phyloP scores from a whole-genome alignment of 176 grass and related monocot genomes.

The Zea mays region Zm-B73-REFERENCE-NAM-5.0 NC_050101.1:139121001-139121500 shows the following conservation, averaged over 20 bases:
- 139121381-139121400: constrained; percentile 88
- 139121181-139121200: constrained; percentile 96
- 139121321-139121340: constrained; percentile 79
- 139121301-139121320: constrained; percentile 67
- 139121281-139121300: constrained; percentile 85
- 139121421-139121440: constrained; percentile 78
- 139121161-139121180: constrained; percentile 79
- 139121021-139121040: constrained; percentile 83
- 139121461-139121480: constrained; percentile 73
- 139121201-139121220: constrained; percentile 55
- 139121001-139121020: constrained; percentile 85
- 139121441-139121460: constrained; percentile 87
- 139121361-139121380: constrained; percentile 83
- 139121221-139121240: constrained; percentile 45
- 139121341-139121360: constrained; percentile 77
- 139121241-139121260: constrained; percentile 89
- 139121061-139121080: constrained; percentile 78
- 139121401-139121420: constrained; percentile 87
- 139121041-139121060: constrained; percentile 64
- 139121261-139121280: constrained; percentile 89
- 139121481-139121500: constrained; percentile 88
- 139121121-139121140: constrained; percentile 60
- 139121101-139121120: constrained; percentile 67
- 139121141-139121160: constrained; percentile 73
- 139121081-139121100: constrained; percentile 77